Evolutionary conservation across 225 moss, liverwort and hornwort species (phyloP), one percentile per base, ranked within the genome.

Genomic region (Polytrichum formosum): DNA sequence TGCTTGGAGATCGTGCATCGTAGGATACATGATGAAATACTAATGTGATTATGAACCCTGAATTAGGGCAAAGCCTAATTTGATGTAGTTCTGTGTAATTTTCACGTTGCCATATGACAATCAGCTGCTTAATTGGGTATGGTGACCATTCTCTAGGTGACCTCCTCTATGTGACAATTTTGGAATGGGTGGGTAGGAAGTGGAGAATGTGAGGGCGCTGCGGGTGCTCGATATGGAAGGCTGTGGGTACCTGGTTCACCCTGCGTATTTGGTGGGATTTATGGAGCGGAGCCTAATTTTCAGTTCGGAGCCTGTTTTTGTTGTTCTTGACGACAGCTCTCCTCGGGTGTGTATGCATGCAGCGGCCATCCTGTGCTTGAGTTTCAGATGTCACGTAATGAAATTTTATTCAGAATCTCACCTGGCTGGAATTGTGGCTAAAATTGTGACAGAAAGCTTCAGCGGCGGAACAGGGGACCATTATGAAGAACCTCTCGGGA

Each of bases 221-320:
- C 84, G 84, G 63, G 71, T 84, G 46, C 29, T 80, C 28, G 61
- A 88, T 55, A 88, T 88, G 84, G 87, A 88, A 82, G 82, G 69
- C 63, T 84, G 84, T 76, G 84, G 79, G 55, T 88, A 84, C 63
- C 54, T 88, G 18, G 65, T 88, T 66, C 84, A 88, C 63, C 79
- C 87, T 70, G 62, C 82, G 23, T 6, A 13, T 46, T 33, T 88
- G 31, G 28, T 80, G 28, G 79, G 80, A 20, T 53, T 75, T 54
- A 82, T 84, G 82, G 71, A 80, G 53, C 77, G 59, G 67, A 88
- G 84, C 66, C 59, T 88, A 55, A 71, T 26, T 73, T 68, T 63
- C 58, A 64, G 77, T n/a, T 64, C 65, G 30, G 28, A 67, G 56
- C 72, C 80, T 37, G 33, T 82, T 22, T 84, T 88, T 65, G 72